Evolutionary conservation across 2,329 filamentous ascomycete genomes (phyloP).

Genomic region (Alternaria panax): DNA sequence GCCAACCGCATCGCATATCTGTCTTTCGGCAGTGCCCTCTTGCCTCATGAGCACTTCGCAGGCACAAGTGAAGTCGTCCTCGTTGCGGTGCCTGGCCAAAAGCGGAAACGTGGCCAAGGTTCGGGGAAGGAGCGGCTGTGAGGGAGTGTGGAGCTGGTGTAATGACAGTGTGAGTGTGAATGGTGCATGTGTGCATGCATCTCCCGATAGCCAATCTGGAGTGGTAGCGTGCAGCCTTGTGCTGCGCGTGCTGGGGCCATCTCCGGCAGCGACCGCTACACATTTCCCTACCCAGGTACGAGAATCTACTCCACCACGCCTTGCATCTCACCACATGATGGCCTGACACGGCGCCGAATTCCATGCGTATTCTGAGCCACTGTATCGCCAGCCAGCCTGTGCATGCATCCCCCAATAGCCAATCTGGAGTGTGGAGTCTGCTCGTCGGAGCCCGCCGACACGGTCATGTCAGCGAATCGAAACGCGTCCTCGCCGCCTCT

Average conservation of each 20-base stretch:
- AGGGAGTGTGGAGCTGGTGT: conserved; percentile 23
- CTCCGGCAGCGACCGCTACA: conserved; percentile 10
- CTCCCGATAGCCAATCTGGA: no score
- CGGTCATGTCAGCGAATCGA: conserved; percentile 40
- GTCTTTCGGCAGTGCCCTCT: conserved; percentile 35
- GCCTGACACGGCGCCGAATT: conserved; percentile 32
- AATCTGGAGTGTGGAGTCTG: no score
- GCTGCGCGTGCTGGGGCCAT: no score
- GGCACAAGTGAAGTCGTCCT: conserved; percentile 22
- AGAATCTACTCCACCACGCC: no score
- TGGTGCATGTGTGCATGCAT: no score
- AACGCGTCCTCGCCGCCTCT: conserved; percentile 32
- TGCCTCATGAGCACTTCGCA: conserved; percentile 45
- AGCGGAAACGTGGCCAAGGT: conserved; percentile 22
- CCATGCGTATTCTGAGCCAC: conserved; percentile 17
- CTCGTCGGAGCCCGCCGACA: conserved; percentile 50
- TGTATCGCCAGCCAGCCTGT: conserved; percentile 15
- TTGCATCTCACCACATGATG: conserved; percentile 32
- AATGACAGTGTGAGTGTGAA: conserved; percentile 13
- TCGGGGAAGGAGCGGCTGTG: conserved; percentile 18
- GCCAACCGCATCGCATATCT: conserved; percentile 50
- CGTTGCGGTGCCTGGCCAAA: conserved; percentile 23
- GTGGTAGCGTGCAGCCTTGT: no score
- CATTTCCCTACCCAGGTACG: not conserved
- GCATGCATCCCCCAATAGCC: no score